A percentile compares a stretch with the other conserved stretches of the same genome.
These are phyloP conservation scores for Mucor irregularis DNA, from an alignment of 371 early-diverging fungal species.

Conservation along the genomic window DNA sequence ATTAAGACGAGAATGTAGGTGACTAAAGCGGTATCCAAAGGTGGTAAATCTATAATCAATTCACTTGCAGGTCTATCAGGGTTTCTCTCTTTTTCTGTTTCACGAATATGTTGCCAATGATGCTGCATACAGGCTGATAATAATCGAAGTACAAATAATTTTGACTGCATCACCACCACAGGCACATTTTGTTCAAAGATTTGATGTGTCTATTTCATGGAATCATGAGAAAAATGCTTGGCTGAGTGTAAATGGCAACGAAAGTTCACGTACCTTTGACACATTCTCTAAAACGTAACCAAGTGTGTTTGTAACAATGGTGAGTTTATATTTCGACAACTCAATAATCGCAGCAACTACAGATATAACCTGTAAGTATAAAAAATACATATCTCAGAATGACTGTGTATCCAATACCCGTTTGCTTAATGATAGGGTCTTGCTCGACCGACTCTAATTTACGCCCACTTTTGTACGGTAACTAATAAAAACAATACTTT, in stretches of 20 bases:
- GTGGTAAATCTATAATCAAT: constrained; percentile 38
- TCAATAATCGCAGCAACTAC: constrained; percentile 65
- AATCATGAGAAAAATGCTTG: too few species aligned
- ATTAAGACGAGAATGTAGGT: constrained; percentile 65
- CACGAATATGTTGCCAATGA: constrained; percentile 54
- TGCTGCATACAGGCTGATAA: constrained; percentile 76
- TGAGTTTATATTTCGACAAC: constrained; percentile 60
- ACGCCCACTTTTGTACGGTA: constrained; percentile 60
- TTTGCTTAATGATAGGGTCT: constrained; percentile 71
- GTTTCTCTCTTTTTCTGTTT: constrained; percentile 15
- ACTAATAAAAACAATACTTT: constrained; percentile 27
- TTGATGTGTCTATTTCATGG: constrained; percentile 25
- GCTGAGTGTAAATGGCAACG: neutral
- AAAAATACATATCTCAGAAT: neutral
- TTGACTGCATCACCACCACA: constrained; percentile 71
- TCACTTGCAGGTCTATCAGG: constrained; percentile 13
- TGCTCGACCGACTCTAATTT: constrained; percentile 59
- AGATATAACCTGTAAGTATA: too few species aligned
- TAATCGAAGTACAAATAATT: constrained; percentile 73
- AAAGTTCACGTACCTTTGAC: constrained; percentile 52
- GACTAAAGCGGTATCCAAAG: constrained; percentile 71
- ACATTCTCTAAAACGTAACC: constrained; percentile 62
- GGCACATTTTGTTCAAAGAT: constrained; percentile 58
- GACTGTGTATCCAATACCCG: constrained; percentile 27
- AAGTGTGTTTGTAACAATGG: constrained; percentile 56